Conservation (phyloP, 306 rosid genomes). For the Sechiopsis laciniata region DNA sequence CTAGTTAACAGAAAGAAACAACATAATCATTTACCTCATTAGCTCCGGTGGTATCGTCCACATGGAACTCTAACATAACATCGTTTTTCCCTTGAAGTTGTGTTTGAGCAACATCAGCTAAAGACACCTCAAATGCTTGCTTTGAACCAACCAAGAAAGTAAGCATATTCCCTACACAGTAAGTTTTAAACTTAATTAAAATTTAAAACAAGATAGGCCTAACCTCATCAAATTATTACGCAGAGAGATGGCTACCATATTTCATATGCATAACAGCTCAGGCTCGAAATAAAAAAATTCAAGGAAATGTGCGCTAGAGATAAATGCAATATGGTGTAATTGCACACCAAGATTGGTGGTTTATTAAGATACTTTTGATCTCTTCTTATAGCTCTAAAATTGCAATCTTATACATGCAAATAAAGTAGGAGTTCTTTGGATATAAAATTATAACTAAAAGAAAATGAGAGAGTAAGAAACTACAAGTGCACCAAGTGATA, state of each 20-base stretch:
- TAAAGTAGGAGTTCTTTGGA: neutral
- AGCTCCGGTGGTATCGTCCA: slow-evolving; percentile 96
- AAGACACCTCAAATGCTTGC: slow-evolving; percentile 97
- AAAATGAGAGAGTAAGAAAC: slow-evolving; percentile 1
- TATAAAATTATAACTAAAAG: neutral
- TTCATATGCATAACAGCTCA: neutral
- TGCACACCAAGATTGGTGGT: neutral
- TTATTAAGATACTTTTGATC: neutral
- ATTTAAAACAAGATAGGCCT: neutral
- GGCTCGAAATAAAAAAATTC: neutral
- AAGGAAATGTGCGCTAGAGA: neutral
- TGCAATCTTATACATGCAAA: neutral
- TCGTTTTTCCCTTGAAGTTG: slow-evolving; percentile 95
- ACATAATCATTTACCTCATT: slow-evolving; percentile 58
- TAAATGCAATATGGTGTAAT: neutral
- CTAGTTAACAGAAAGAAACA: neutral
- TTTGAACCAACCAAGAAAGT: slow-evolving; percentile 78
- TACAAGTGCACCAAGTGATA: neutral
- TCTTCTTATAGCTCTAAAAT: neutral
- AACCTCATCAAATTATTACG: neutral
- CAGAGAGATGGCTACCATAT: neutral
- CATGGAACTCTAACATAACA: slow-evolving; percentile 87
- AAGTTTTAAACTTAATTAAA: neutral
- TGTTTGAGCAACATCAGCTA: slow-evolving; percentile 94
- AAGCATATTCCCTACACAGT: slow-evolving; percentile 70